Base-by-base conservation (phyloP, 2,329 filamentous ascomycete species). In the Ophiostoma angusticollis region DNA sequence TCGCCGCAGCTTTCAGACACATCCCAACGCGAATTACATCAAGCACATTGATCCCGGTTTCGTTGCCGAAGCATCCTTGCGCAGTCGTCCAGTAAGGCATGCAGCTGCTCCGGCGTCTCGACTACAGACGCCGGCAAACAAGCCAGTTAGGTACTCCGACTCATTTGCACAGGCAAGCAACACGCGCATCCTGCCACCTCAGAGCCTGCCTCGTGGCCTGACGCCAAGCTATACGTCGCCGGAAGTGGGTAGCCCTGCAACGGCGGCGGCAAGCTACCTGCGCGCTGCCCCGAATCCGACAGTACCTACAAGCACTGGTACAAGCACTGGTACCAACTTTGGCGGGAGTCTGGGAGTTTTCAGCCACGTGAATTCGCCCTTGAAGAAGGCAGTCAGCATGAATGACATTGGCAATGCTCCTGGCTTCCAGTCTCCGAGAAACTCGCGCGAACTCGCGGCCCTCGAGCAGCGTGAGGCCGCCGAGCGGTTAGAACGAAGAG, bases 321-420 rank as follows among this genome's bases (percentile, higher is more conserved):
- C 49, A 6, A 37, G 35, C 30, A 47, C 42, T 11, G 45, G 31
- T 32, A 51, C 53, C 6, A 55, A 54, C 42, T 63, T 62, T 53
- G 85, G 85, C 13, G 85, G 87, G 3, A 89, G 72, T 53, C 64
- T 94, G 35, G 86, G 87, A 12, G 70, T 93, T 1, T 86, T 78
- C 56, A 80, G 72, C 6, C 84, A 93, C 55, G 77, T 78, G 6
- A 81, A 79, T 29, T 93, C 84, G 9, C 89, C 89, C 0, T 58
- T 96, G 11, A 80, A 85, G 51, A 94, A 93, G 56, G 70, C 82
- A 2, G 64, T 64, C 12, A 75, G 75, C 65, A 50, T 84, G 63
- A 58, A 74, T 58, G 58, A 82, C 41, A 64, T 75, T 31, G 63
- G 65, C 49, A 58, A 52, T 48, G 57, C 53, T 36, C 53, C 49